phyloP scores from a whole-genome alignment of 352 stramenopile species.

The Peronospora farinosa region DNA sequence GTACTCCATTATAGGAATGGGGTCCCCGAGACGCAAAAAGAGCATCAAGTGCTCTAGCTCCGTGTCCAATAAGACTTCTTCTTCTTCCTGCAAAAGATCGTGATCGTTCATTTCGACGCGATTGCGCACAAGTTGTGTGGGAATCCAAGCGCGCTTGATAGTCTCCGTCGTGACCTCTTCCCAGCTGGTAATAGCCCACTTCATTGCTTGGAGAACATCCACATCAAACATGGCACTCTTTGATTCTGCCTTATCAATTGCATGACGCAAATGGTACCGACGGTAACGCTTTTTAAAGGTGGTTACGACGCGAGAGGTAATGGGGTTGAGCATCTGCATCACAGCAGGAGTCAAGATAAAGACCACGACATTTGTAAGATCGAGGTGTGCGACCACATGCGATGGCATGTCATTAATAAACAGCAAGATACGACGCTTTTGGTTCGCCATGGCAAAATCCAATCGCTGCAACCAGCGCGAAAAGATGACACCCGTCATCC shows the following conservation, averaged over 20 bases:
- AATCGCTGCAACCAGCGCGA: constrained; percentile 76
- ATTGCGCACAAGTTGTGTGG: constrained; percentile 51
- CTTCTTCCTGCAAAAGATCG: constrained; percentile 51
- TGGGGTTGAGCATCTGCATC: constrained; percentile 61
- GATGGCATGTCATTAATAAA: constrained; percentile 75
- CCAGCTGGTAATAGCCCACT: constrained; percentile 66
- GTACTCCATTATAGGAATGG: constrained; percentile 59
- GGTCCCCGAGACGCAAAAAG: constrained; percentile 49
- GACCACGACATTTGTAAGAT: constrained; percentile 71
- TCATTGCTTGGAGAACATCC: constrained; percentile 73
- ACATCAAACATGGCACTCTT: constrained; percentile 51
- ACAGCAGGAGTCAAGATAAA: constrained; percentile 44
- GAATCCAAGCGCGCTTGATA: constrained; percentile 58
- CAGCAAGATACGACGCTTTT: constrained; percentile 72
- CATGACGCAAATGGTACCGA: constrained; percentile 59
- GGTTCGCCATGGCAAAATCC: constrained; percentile 68
- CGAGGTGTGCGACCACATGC: constrained; percentile 66
- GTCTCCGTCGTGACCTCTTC: constrained; percentile 65
- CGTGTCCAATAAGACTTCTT: constrained; percentile 50
- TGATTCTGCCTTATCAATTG: constrained; percentile 49
- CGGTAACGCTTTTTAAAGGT: constrained; percentile 77
- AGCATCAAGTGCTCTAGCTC: constrained; percentile 65
- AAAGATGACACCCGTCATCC: constrained; percentile 82
- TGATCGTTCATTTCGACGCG: constrained; percentile 41
- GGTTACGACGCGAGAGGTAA: constrained; percentile 49